A percentile compares a stretch with the other conserved stretches of the same genome.
phyloP scores from a whole-genome alignment of 441 rosid species.

The California macrophylla region DNA sequence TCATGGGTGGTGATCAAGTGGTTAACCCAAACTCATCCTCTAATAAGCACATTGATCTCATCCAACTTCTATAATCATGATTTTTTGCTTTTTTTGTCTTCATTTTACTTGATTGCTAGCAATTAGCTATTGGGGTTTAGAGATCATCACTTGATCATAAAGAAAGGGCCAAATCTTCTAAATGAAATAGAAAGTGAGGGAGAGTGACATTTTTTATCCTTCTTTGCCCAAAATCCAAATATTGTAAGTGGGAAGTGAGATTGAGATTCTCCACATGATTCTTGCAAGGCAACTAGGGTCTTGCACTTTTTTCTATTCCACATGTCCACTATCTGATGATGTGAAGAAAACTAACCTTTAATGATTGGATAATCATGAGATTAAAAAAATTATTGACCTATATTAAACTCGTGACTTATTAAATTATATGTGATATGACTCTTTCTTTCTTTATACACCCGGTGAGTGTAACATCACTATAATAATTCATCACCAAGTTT shows the following conservation, averaged over 20 bases:
- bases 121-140: not conserved
- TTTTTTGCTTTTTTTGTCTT: not conserved
- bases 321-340: not conserved
- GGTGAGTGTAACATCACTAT: not conserved
- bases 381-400: too few species aligned
- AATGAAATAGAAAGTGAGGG: not conserved
- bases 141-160: too few species aligned
- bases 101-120: not conserved
- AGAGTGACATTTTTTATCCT: not conserved
- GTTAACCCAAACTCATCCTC: conserved; percentile 20
- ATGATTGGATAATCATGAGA: not conserved
- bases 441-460: too few species aligned
- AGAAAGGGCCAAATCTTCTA: too few species aligned
- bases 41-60: conserved; percentile 1
- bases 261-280: not conserved
- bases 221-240: not conserved
- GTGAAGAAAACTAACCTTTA: not conserved
- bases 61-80: conserved; percentile 27
- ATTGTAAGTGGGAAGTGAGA: not conserved
- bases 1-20: conserved; percentile 21
- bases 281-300: not conserved
- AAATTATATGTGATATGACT: too few species aligned
- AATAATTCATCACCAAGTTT: not conserved
- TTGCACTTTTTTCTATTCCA: not conserved
- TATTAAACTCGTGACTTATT: too few species aligned